Percentiles rank a stretch among this genome's conserved stretches.
Conservation (phyloP, 805 yeast species). For the Candida caryicola region DNA sequence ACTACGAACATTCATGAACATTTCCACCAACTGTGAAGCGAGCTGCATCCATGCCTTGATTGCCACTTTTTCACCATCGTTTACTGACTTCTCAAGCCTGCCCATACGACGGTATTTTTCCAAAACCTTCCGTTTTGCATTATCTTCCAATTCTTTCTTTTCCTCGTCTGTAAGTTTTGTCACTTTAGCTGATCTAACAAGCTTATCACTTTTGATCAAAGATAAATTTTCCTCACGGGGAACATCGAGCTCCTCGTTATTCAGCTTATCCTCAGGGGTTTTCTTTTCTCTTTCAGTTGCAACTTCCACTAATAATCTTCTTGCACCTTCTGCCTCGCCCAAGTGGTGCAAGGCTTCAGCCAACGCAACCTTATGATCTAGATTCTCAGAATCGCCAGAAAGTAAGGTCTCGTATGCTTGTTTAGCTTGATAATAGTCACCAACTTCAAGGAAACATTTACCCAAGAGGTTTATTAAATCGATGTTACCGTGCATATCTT, state of each 20-base stretch:
- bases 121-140: conserved; percentile 54
- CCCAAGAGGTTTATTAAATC: conserved; percentile 64
- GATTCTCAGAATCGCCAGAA: conserved; percentile 55
- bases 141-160: conserved; percentile 51
- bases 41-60: conserved; percentile 77
- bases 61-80: conserved; percentile 52
- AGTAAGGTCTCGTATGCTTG: conserved; percentile 54
- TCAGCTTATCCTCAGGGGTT: conserved; percentile 12
- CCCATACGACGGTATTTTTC: conserved; percentile 55
- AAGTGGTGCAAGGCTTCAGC: conserved; percentile 78
- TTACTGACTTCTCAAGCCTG: conserved; percentile 41
- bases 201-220: conserved; percentile 12
- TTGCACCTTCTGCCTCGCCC: conserved; percentile 58
- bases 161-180: conserved; percentile 42
- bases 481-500: conserved; percentile 44
- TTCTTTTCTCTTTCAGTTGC: conserved; percentile 27
- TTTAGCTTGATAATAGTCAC: conserved; percentile 64
- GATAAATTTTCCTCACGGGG: conserved; percentile 10
- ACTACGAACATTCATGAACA: conserved; percentile 71
- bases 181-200: conserved; percentile 4
- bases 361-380: conserved; percentile 71
- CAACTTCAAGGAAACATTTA: conserved; percentile 72
- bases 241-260: conserved; percentile 12
- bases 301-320: conserved; percentile 53
- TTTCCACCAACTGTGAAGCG: conserved; percentile 79